Percentiles rank a stretch among this genome's conserved stretches.
Conservation (phyloP, 768 basidiomycete species). For the Steccherinum ochraceum region DNA sequence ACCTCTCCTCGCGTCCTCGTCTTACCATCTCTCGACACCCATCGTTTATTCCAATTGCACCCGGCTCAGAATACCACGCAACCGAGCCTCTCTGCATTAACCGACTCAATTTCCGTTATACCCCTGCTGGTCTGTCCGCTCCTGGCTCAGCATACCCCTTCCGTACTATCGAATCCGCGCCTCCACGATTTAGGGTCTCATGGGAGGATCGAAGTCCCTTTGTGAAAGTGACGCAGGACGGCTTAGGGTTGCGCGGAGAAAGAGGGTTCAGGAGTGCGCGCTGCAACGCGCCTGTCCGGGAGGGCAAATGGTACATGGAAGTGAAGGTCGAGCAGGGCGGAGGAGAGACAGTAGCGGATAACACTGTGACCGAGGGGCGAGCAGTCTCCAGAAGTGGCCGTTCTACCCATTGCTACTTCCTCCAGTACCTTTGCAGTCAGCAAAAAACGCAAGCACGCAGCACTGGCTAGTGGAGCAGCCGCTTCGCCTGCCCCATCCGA, state of each 20-base stretch:
- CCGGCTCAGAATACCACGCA: conserved; percentile 50
- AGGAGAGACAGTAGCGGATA: conserved; percentile 47
- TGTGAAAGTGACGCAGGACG: conserved; percentile 74
- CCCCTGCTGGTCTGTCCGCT: conserved; percentile 69
- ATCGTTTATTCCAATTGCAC: conserved; percentile 52
- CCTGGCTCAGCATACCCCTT: conserved; percentile 54
- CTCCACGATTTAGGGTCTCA: conserved; percentile 62
- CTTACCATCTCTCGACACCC: conserved; percentile 74
- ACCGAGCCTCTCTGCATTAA: conserved; percentile 72
- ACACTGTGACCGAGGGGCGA: conserved; percentile 47
- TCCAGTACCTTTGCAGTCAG: conserved; percentile 5
- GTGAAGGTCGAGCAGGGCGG: conserved; percentile 73
- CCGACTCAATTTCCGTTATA: conserved; percentile 73
- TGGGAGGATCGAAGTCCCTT: conserved; percentile 91
- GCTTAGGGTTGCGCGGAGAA: conserved; percentile 67
- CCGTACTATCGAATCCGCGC: conserved; percentile 76
- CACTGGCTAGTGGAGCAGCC: conserved; percentile 20
- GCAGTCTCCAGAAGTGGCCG: conserved; percentile 30
- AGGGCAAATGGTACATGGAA: conserved; percentile 95
- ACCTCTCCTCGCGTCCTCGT: conserved; percentile 63
- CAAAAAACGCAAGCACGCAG: conserved; percentile 51
- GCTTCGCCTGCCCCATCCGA: conserved; percentile 31
- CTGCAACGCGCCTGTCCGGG: conserved; percentile 81
- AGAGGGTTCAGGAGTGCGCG: conserved; percentile 90
- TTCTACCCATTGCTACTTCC: conserved; percentile 15